These are phyloP conservation scores for Pueraria montana DNA, from an alignment of 306 rosid species.

Conservation along the genomic window DNA sequence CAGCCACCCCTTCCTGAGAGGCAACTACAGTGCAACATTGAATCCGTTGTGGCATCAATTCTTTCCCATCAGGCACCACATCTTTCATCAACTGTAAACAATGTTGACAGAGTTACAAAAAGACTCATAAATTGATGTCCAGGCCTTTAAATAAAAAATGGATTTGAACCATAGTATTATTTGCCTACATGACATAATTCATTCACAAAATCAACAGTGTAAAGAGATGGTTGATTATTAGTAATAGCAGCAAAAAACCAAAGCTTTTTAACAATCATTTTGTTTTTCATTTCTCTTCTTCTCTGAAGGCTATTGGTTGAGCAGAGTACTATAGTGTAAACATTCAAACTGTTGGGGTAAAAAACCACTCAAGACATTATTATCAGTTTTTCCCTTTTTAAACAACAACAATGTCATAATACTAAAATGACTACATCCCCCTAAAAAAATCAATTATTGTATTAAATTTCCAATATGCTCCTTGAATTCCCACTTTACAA, in stretches of 20 bases:
- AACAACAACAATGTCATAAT: background rate
- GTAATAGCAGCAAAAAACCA: background rate
- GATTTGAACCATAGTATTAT: conserved; percentile 9
- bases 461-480: no score
- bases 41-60: conserved; percentile 75
- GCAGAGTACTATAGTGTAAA: background rate
- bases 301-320: background rate
- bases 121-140: background rate
- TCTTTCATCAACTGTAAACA: conserved; percentile 73
- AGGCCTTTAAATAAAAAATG: conserved; percentile 23
- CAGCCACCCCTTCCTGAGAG: conserved; percentile 41
- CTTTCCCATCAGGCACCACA: conserved; percentile 68
- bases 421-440: background rate
- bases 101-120: conserved; percentile 13
- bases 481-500: background rate
- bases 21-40: conserved; percentile 29
- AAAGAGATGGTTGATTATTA: background rate
- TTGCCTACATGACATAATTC: conserved; percentile 24
- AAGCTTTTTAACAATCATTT: background rate
- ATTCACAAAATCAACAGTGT: background rate
- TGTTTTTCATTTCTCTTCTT: background rate
- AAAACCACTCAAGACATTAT: background rate
- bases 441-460: no score
- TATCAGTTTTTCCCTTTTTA: background rate
- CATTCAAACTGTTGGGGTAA: background rate